Evolutionary conservation across 306 rosid genomes (phyloP).

Genomic region (Quercus suber): DNA sequence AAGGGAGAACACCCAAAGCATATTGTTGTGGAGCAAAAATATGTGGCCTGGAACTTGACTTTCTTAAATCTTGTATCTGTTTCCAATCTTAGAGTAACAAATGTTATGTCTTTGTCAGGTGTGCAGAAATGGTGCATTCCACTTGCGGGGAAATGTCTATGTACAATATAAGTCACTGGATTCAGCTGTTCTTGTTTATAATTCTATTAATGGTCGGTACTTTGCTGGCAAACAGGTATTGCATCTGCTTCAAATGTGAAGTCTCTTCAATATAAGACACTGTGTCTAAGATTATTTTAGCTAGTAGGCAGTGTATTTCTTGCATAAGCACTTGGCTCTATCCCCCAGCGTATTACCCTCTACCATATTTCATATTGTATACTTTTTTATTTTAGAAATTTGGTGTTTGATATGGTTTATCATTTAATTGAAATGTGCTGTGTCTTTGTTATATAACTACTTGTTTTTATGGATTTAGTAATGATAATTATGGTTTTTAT

Average conservation of each 20-base stretch:
- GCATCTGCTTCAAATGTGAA: background rate
- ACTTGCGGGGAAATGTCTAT: constrained; percentile 90
- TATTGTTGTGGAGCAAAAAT: background rate
- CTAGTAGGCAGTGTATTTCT: background rate
- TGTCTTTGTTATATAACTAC: too few species aligned
- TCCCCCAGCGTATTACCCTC: background rate
- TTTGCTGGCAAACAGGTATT: constrained; percentile 92
- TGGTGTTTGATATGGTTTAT: background rate
- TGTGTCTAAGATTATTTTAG: too few species aligned
- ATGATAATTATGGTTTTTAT: background rate
- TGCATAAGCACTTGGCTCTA: background rate
- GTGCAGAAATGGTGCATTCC: constrained; percentile 90
- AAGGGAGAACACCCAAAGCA: background rate
- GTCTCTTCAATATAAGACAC: background rate
- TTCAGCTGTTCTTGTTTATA: constrained; percentile 72
- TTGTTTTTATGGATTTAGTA: background rate
- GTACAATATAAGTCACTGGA: constrained; percentile 70
- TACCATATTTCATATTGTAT: background rate
- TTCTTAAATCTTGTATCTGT: background rate
- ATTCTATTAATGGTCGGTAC: constrained; percentile 66
- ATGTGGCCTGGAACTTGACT: background rate
- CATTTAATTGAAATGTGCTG: too few species aligned
- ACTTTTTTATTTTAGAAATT: background rate
- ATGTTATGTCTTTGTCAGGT: constrained; percentile 53
- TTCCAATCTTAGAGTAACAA: constrained; percentile 18